Conservation (phyloP, 2,329 filamentous ascomycete genomes). For the Penicillium brasilianum region DNA sequence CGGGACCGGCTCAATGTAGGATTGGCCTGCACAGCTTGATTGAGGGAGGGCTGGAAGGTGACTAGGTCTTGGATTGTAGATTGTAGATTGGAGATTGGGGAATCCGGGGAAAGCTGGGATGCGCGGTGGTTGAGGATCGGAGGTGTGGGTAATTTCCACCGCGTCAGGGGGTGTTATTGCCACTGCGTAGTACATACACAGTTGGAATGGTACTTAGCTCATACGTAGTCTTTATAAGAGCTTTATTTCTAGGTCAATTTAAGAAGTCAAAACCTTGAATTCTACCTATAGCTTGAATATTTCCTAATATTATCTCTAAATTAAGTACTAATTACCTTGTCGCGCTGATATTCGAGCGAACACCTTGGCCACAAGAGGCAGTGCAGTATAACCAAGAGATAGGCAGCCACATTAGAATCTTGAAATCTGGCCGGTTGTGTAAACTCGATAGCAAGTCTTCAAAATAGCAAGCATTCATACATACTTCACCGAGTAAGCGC, state of each 20-base stretch:
- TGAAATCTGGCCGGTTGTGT: neutral
- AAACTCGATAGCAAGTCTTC: neutral
- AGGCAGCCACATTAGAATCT: constrained; percentile 7
- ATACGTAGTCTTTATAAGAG: neutral
- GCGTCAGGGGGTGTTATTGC: neutral
- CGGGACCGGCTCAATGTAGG: constrained; percentile 2
- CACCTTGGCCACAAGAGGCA: constrained; percentile 14
- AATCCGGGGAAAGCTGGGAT: constrained; percentile 28
- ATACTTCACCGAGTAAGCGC: neutral
- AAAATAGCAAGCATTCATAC: neutral
- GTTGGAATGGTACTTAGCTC: neutral
- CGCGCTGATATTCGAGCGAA: neutral
- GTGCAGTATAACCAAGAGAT: neutral
- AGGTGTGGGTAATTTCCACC: constrained; percentile 4
- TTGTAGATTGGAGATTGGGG: constrained; percentile 1
- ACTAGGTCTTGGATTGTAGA: neutral
- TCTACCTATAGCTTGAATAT: neutral
- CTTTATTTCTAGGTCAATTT: neutral
- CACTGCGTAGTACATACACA: neutral
- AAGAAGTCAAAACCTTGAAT: neutral
- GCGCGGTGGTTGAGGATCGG: neutral
- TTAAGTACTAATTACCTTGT: neutral
- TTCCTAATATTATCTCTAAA: neutral
- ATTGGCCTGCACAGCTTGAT: constrained; percentile 3
- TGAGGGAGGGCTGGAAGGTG: neutral